A percentile compares a stretch with the other conserved stretches of the same genome.
Conservation (phyloP, 768 basidiomycete species). For the Steccherinum ochraceum region DNA sequence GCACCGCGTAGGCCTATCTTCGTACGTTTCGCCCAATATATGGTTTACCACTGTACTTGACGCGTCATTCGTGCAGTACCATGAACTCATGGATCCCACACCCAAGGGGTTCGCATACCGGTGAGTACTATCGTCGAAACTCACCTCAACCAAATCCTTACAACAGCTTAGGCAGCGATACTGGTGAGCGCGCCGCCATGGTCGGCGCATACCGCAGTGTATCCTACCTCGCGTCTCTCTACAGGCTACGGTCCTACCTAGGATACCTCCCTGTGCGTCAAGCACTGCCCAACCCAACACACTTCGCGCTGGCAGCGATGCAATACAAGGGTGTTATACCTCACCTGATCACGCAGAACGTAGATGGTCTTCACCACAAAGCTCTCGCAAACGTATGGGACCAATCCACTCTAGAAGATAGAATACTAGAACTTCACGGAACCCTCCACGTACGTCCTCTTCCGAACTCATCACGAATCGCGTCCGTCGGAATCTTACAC, state of each 20-base stretch:
- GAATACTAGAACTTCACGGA: constrained; percentile 83
- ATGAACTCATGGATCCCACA: constrained; percentile 74
- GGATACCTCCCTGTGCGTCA: constrained; percentile 87
- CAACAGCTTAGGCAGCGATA: constrained; percentile 67
- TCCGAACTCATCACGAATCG: too few species aligned
- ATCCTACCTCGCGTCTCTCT: not conserved
- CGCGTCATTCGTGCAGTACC: constrained; percentile 45
- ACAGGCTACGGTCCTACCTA: constrained; percentile 64
- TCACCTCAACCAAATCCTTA: constrained; percentile 1
- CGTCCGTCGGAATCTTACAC: not conserved
- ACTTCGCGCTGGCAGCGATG: constrained; percentile 80
- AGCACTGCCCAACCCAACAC: constrained; percentile 81
- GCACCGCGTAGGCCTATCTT: constrained; percentile 55
- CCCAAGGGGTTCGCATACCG: constrained; percentile 64
- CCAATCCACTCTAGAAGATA: constrained; percentile 27
- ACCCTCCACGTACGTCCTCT: constrained; percentile 65
- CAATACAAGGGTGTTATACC: constrained; percentile 59
- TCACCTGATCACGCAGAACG: constrained; percentile 79
- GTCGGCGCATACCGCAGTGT: not conserved
- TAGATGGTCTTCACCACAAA: constrained; percentile 92
- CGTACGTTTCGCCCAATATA: constrained; percentile 19
- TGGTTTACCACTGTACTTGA: constrained; percentile 10
- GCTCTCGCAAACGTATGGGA: constrained; percentile 47
- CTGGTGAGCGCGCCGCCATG: constrained; percentile 41
- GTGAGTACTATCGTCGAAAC: constrained; percentile 30